Base-by-base conservation (phyloP, 2,329 filamentous ascomycete species). In the Cladosporium oxysporum region DNA sequence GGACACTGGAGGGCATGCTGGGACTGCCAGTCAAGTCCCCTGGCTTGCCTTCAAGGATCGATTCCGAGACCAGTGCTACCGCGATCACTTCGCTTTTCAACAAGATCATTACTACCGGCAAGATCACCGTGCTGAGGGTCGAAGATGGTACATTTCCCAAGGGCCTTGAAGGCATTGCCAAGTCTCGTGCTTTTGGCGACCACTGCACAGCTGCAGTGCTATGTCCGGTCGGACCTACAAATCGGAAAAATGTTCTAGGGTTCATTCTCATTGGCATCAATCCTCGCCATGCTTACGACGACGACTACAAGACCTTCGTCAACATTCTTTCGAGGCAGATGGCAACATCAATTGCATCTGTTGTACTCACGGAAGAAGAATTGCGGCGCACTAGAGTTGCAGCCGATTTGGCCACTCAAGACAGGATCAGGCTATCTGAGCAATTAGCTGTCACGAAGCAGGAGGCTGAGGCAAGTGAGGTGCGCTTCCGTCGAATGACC, bases 21-120 rank as follows among this genome's bases (percentile, higher is more conserved):
- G 91, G 91, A 16, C 85, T 92, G 6, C 87, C 89, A 0, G 73
- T 81, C 0, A 85, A 83, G 7, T 91, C 94, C 73, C 82, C 77
- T 14, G 84, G 85, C 5, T 86, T 89, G 0, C 82, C 87, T 5
- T 76, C 81, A 3, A 81, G 82, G 12, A 82, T 94, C n/a, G 90
- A 95, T 70, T 79, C 95, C 28, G 88, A 86, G 64, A 84, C 83
- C 10, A 89, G 89, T 55, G 85, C 86, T 21, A 88, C 91, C 67
- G 91, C 90, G 0, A 93, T 94, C 74, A 91, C 88, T 0, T 87
- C 89, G 0, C 88, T 91, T 12, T 90, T 96, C 79, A 84, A 90
- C 53, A 87, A 92, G 72, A 88, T 90, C n/a, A 88, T 93, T 67
- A 87, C 86, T 67, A 85, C 85, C 0, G 86, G 88, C 52, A 83